A percentile compares a stretch with the other conserved stretches of the same genome.
These are phyloP conservation scores for Polytrichum commune DNA, from an alignment of 225 moss, liverwort and hornwort species.

Conservation along the genomic window DNA sequence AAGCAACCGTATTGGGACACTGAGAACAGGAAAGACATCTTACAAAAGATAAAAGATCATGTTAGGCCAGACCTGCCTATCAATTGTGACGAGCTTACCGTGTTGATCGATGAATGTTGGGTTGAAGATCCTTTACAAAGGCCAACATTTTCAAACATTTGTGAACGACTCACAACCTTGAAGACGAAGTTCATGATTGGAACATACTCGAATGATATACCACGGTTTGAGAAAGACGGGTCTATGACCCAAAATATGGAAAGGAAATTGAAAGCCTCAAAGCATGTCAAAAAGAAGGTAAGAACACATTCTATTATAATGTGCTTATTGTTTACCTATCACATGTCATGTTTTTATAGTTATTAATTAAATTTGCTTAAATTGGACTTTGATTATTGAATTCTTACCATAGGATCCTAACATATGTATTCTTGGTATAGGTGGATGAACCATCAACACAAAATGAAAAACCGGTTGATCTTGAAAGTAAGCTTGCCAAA, in stretches of 20 bases:
- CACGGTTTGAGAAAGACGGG: no score
- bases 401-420: background rate
- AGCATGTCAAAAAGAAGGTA: no score
- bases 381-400: background rate
- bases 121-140: background rate
- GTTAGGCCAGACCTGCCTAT: background rate
- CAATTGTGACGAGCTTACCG: background rate
- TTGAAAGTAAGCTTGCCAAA: no score
- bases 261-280: no score
- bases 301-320: no score
- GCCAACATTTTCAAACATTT: background rate
- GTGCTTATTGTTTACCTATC: no score
- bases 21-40: background rate
- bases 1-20: background rate
- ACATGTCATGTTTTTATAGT: background rate
- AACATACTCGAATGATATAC: background rate
- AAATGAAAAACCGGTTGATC: background rate
- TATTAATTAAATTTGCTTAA: background rate
- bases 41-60: background rate
- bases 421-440: background rate
- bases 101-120: background rate
- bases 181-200: background rate
- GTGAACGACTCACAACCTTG: background rate
- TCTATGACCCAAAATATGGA: no score
- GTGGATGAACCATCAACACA: no score